Base-by-base conservation (phyloP, 2,329 filamentous ascomycete genomes). In the Penicillium sp. region DNA sequence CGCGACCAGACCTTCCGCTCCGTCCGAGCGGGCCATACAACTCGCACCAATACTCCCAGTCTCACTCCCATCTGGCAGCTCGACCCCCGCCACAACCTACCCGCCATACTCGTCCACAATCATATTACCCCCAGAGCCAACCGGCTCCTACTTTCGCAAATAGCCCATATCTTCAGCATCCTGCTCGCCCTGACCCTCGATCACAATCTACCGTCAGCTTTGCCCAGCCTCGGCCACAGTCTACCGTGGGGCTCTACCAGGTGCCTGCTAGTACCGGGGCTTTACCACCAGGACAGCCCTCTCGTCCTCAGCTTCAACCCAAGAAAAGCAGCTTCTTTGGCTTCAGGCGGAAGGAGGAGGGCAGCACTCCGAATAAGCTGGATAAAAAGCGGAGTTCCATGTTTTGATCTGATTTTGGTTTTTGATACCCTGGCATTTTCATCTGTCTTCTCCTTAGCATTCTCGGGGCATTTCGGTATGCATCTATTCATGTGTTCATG, bases 281-380 rank as follows among this genome's bases (percentile, higher is more conserved):
- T 2, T 39, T 62, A 24, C 55, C 22, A 5, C 54, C 57, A 11
- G 44, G 47, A 14, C 24, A 46, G 21, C 31, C 31, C 11, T 5
- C 29, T 22, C 26, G 39, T 14, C 52, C 43, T n/a, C 52, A 68
- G 39, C 19, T 75, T 11, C 72, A 73, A 50, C 69, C 75, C 52
- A 78, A 75, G 60, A 77, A 76, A 59, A 77, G 74, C 37, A 77
- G 76, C 64, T 77, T 80, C 66, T 79, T 80, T 62, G 73, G 75
- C 3, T 74, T 80, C 47, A 67, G 72, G 22, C 69, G 71, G 33
- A 68, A 72, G 21, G 69, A 70, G 21, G 75, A 77, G 43, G 50
- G 27, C 4, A 62, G 62, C 10, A 62, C 63, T 14, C 58, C 64
- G 10, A 69, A 65, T 29, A 76, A 74, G 55, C 57, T 80, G 48